A percentile compares a stretch with the other conserved stretches of the same genome.
These are phyloP conservation scores for Xylaria multiplex DNA, from an alignment of 2,329 filamentous ascomycete species.

Conservation along the genomic window DNA sequence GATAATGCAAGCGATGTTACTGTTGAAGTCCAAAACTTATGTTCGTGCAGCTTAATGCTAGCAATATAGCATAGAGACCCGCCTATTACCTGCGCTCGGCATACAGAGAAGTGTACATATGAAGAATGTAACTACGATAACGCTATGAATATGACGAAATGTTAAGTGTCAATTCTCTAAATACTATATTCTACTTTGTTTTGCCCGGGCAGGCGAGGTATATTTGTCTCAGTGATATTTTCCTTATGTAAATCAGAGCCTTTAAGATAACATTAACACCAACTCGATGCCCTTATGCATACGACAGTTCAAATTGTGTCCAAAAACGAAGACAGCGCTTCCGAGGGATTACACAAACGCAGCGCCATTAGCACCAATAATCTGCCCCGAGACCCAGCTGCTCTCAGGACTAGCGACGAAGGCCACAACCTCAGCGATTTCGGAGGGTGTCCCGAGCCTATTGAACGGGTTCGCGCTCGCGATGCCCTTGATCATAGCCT, in stretches of 20 bases:
- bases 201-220: background rate
- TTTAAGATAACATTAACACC: background rate
- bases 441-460: conserved; percentile 59
- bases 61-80: background rate
- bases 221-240: background rate
- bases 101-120: conserved; percentile 14
- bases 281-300: background rate
- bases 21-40: no score
- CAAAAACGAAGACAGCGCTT: background rate
- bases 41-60: background rate
- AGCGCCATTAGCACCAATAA: conserved; percentile 36
- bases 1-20: conserved; percentile 48
- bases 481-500: conserved; percentile 57
- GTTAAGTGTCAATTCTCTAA: background rate
- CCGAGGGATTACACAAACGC: conserved; percentile 22
- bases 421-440: conserved; percentile 58
- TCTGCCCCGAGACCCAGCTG: conserved; percentile 35
- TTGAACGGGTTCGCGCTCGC: conserved; percentile 55
- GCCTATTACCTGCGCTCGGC: no score
- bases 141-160: conserved; percentile 7
- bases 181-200: background rate
- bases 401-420: conserved; percentile 51
- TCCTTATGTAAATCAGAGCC: no score
- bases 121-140: background rate
- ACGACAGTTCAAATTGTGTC: background rate